Conservation (phyloP, 2,329 filamentous ascomycete genomes). For the Thielaviopsis ethacetica region DNA sequence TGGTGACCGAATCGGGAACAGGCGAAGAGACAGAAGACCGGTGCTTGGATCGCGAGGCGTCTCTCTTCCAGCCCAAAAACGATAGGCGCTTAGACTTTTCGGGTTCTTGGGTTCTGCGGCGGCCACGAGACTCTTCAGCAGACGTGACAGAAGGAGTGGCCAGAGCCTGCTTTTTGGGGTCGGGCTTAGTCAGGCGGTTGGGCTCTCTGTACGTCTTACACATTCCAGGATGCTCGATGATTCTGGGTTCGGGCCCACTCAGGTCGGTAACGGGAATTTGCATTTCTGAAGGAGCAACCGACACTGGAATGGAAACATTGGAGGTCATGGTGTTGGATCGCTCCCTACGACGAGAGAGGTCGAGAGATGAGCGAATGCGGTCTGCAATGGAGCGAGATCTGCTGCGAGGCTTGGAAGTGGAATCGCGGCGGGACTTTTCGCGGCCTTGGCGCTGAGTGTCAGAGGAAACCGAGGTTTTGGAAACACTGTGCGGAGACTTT, state of each 20-base stretch:
- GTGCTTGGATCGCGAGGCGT: neutral
- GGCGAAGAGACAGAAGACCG: neutral
- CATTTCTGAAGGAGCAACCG: neutral
- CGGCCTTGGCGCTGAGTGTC: neutral
- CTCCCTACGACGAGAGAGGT: slow-evolving; percentile 7
- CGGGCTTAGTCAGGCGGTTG: neutral
- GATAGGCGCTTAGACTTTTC: slow-evolving; percentile 7
- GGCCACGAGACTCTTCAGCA: slow-evolving; percentile 5
- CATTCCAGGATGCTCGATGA: slow-evolving; percentile 9
- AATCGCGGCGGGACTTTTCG: neutral
- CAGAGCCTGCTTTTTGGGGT: neutral
- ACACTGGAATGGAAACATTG: slow-evolving; percentile 7
- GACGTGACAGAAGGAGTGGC: slow-evolving; percentile 4
- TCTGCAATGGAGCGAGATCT: slow-evolving; percentile 9
- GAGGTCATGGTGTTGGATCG: slow-evolving; percentile 1
- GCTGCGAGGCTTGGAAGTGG: slow-evolving; percentile 1
- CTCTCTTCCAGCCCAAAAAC: slow-evolving; percentile 9
- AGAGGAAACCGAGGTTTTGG: neutral
- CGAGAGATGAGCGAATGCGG: slow-evolving; percentile 8
- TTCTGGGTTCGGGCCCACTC: slow-evolving; percentile 8
- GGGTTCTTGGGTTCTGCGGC: slow-evolving; percentile 1
- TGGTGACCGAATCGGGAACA: neutral
- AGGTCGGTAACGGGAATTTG: slow-evolving; percentile 10
- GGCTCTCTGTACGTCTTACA: slow-evolving; percentile 6
- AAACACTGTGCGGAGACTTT: neutral